Evolutionary conservation across 2,329 filamentous ascomycete genomes (phyloP), one percentile per base, ranked within the genome.

Genomic region (Cytospora piceicola): DNA sequence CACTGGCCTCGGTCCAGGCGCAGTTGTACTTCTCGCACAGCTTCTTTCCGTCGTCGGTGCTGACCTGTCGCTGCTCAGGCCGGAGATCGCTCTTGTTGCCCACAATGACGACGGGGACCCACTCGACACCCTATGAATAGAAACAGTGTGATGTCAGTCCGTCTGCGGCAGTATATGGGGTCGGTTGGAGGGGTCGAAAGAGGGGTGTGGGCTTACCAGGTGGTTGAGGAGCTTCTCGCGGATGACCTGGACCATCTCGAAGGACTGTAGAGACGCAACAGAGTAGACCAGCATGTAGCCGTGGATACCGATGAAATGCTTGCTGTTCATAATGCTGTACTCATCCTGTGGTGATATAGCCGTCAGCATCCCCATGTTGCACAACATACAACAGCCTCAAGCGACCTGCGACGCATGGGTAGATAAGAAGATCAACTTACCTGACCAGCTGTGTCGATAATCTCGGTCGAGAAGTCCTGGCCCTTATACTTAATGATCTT

Each of bases 251-350:
- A 97, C 90, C 94, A 98, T 99, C 77, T 99, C 95, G 75, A 97
- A 98, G 12, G 93, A 96, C 72, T 95, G 91, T 74, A 92, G 89
- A 57, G 92, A 97, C 27, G 92, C 91, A 58, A 99, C 94, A n/a
- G 94, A 97, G 80, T 99, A 99, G 58, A 97, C 94, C 67, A 99
- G 90, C 86, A 99, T 93, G 79, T 98, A 99, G 65, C 95, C 95
- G 81, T 99, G 95, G 71, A 98, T 98, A 69, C 95, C 95, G 77
- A 99, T 98, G 74, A 98, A 98, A 77, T 98, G 94, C 82, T 98
- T 98, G 69, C 92, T 96, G 79, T 97, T 98, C 68, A 99, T 84
- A 70, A 98, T 97, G 76, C 92, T 96, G 83, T 99, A 99, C 80
- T 99, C 95, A 82, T 99, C 95, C 90, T 95, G 75, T 17, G 20